Base-by-base conservation (phyloP, 2,329 filamentous ascomycete species). In the Penicillium sumatraense region DNA sequence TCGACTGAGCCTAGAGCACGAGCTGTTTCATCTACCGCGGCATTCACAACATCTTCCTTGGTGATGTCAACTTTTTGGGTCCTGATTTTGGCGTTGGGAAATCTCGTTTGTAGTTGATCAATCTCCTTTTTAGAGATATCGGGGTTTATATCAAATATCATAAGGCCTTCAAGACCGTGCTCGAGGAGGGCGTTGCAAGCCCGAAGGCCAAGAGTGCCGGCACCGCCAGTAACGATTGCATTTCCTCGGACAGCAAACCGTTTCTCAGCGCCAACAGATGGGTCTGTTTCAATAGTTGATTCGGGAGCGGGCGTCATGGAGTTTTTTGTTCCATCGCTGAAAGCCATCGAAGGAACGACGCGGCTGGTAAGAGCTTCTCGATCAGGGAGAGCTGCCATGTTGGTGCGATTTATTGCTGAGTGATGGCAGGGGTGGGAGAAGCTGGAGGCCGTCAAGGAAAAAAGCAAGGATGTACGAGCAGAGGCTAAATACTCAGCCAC, bases 111-210 rank as follows among this genome's bases (percentile, higher is more conserved):
- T 0, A 90, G 77, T 1, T 63, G 54, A 2, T 75, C 63, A 47
- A 87, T 78, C 23, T 76, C 71, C 5, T 67, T 56, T 27, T 65
- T 47, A 29, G 67, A 60, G 38, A 66, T 71, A 2, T 80, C 75
- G 2, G 75, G 68, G 64, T 81, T 75, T 21, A 87, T 67, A 67
- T 90, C 88, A 67, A 88, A 83, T 24, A 90, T 78, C 38, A 79
- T 80, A 10, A 89, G 74, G 2, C 83, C 84, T 0, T 75, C 68
- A 2, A 85, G 75, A 7, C 88, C 88, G 65, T 90, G 88, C 70
- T 90, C 86, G 33, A 90, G 84, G 18, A 91, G 79, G 1, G 87
- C 87, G 46, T 80, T 75, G 1, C 82, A 82, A 24, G 82, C 80
- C 52, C 79, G 77, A 8, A 87, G 77, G 6, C 84, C 87, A 0